A percentile compares a stretch with the other conserved stretches of the same genome.
Conservation (phyloP, 2,329 filamentous ascomycete genomes). For the Xylariaceae sp. region DNA sequence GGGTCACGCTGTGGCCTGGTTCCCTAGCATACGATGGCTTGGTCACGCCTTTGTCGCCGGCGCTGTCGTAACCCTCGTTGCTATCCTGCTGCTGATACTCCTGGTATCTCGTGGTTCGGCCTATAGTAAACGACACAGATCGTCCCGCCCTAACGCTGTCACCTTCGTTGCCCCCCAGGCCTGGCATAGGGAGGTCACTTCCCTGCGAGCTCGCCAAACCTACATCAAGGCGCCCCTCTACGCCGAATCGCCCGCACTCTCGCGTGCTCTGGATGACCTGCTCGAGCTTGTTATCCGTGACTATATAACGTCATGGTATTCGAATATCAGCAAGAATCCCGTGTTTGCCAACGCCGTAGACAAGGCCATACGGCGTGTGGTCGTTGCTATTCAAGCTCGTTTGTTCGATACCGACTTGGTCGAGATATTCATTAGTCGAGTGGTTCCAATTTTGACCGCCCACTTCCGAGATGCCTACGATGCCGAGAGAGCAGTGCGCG, state of each 20-base stretch:
- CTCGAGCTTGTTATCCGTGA: conserved; percentile 74
- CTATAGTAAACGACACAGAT: conserved; percentile 39
- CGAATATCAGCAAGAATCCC: conserved; percentile 73
- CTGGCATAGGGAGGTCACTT: conserved; percentile 69
- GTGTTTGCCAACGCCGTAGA: conserved; percentile 86
- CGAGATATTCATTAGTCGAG: conserved; percentile 72
- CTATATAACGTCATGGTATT: conserved; percentile 87
- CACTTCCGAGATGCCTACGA: conserved; percentile 90
- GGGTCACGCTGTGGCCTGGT: conserved; percentile 79
- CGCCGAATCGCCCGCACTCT: conserved; percentile 70
- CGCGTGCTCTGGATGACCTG: conserved; percentile 72
- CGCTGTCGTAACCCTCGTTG: conserved; percentile 51
- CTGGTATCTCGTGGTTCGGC: conserved; percentile 55
- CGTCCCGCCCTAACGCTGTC: conserved; percentile 42
- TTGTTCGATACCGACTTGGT: conserved; percentile 75
- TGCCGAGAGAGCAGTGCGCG: conserved; percentile 81
- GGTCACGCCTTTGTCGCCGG: conserved; percentile 80
- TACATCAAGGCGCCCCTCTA: conserved; percentile 70
- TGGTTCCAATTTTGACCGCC: conserved; percentile 82
- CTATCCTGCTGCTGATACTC: conserved; percentile 55
- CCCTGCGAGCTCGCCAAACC: conserved; percentile 59
- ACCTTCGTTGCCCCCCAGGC: conserved; percentile 58
- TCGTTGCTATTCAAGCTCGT: conserved; percentile 67
- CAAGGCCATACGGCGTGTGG: conserved; percentile 66
- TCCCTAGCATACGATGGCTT: conserved; percentile 76